Conservation (phyloP, 1,284 basidiomycete species). For the Boletus holoroseus region DNA sequence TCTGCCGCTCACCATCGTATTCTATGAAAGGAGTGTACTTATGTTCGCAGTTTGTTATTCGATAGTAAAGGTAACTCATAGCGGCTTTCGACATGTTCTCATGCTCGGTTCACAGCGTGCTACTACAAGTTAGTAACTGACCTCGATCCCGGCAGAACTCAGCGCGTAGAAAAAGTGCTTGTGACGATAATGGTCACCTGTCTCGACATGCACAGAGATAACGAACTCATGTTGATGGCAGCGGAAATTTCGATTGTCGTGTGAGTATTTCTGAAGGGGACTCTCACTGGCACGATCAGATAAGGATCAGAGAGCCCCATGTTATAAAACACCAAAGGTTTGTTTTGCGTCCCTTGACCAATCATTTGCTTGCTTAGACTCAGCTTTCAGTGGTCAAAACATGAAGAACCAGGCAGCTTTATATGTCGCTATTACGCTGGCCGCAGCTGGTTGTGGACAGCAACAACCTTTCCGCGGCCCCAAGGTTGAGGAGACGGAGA, state of each 20-base stretch:
- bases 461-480: constrained; percentile 16
- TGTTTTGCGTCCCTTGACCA: background rate
- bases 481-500: constrained; percentile 20
- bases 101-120: background rate
- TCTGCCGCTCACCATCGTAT: constrained; percentile 25
- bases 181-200: background rate
- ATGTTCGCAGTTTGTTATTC: background rate
- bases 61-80: background rate
- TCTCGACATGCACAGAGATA: background rate
- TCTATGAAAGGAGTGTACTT: constrained; percentile 6
- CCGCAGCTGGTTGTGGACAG: background rate
- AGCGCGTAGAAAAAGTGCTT: background rate
- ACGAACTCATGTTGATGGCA: background rate
- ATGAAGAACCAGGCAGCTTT: constrained; percentile 15
- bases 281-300: background rate
- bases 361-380: background rate
- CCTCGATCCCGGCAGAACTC: background rate
- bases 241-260: background rate
- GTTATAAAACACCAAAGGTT: background rate
- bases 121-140: background rate
- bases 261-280: background rate
- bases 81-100: background rate
- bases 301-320: background rate
- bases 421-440: constrained; percentile 1
- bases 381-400: background rate